Base-by-base conservation (phyloP, 768 basidiomycete species). In the Podaxis sp. region DNA sequence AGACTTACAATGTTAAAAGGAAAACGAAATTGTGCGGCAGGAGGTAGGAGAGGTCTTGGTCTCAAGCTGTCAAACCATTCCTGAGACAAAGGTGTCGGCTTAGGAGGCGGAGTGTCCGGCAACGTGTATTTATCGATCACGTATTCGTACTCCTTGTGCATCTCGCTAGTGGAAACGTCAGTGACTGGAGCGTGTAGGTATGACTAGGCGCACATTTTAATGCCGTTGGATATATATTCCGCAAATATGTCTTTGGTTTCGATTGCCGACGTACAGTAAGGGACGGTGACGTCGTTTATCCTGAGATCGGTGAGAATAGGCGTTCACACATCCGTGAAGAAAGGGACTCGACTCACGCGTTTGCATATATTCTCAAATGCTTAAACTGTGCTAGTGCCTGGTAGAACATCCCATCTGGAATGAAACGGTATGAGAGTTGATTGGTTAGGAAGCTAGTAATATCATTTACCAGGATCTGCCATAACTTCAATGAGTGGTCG, bases 221-320 rank as follows among this genome's bases (percentile, higher is more conserved):
- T 73, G 1, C 88, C 90, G 60, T 79, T 87, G 0, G 69, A 73
- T 21, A 76, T 72, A 62, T 83, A 74, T 13, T 83, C 79, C 11
- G 76, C 73, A 69, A 93, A 93, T 0, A 84, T 79, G 70, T 95
- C 89, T 62, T 80, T 72, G 0, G 75, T 71, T 61, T 91, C 88
- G 35, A 93, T 88, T 6, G 86, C 85, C 5, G 90, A 84, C 1
- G 91, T 93, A 14, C 89, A 74, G 67, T 90, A 95, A 0, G 94
- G 91, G 1, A 96, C 93, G 0, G 93, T 93, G 2, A 75, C 59
- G 66, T 95, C 93, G 65, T 88, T 86, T 14, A 91, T 71, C 2
- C 87, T 89, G 62, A 18, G 13, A 42, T 23, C 50, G 51, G 57
- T 57, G 51, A 44, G 21, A 14, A 25, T 13, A 16, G 40, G 25